Base-by-base conservation (phyloP, 305 asterid genomes). In the Fraxinus greggii region DNA sequence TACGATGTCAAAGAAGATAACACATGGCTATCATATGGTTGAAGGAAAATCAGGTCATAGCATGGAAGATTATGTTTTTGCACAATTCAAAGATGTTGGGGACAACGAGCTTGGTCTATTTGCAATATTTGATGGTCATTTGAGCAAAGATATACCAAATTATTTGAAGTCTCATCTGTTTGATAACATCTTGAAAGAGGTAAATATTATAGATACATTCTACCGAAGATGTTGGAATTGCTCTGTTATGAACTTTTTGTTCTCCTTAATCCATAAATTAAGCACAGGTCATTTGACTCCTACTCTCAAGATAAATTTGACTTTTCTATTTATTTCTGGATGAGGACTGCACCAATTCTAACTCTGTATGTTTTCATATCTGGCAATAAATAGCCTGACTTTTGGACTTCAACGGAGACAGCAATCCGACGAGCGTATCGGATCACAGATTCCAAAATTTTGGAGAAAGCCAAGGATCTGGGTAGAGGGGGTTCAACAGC, bases 401-500 rank as follows among this genome's bases (percentile, higher is more conserved):
- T 95, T 83, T 95, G 97, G 98, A 89, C 84, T 75, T 88, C 84
- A 5, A 86, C 97, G 0, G 99, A 89, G 90, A 85, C 84, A 0
- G 99, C 99, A 80, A 88, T 94, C 56, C 86, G 88, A 85, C 89
- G 92, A 85, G 99, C 97, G 0, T 95, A 95, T 42, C 89, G 88
- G 10, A 80, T 88, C 65, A 95, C 99, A 0, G 97, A 94, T 86
- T 82, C 76, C 32, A 90, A 73, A 7, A 94, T 95, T 76, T 84
- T 95, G 80, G 97, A 91, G 78, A 92, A 93, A 87, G 91, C 93
- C 28, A 83, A 80, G 80, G 95, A 91, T 81, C 81, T 94, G 61
- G 98, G 97, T 0, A 90, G 85, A 89, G 99, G 99, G 19, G 99
- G 99, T 32, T 95, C 99, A 3, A 94, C 99, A 4, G 98, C 99